A percentile compares a stretch with the other conserved stretches of the same genome.
Conservation (phyloP, 352 stramenopile genomes). For the Phytophthora ramorum region DNA sequence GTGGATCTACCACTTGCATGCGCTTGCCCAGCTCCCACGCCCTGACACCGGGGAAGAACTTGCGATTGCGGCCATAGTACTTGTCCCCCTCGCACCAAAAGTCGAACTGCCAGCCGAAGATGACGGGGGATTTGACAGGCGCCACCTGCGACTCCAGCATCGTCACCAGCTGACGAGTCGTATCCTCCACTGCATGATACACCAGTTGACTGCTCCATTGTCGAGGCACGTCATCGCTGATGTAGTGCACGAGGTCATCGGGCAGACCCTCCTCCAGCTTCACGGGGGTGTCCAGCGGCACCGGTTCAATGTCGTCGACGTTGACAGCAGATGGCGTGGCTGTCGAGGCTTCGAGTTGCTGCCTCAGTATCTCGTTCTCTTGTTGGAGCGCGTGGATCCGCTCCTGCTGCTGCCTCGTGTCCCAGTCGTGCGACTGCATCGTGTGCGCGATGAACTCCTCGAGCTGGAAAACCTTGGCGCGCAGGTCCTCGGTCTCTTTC, state of each 20-base stretch:
- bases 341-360: slow-evolving; percentile 19
- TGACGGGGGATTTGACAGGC: slow-evolving; percentile 48
- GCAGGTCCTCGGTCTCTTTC: slow-evolving; percentile 73
- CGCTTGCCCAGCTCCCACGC: slow-evolving; percentile 62
- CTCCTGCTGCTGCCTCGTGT: slow-evolving; percentile 50
- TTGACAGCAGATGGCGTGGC: background rate
- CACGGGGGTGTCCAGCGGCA: slow-evolving; percentile 28
- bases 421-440: slow-evolving; percentile 63
- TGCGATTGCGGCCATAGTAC: slow-evolving; percentile 65
- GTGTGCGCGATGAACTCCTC: slow-evolving; percentile 72
- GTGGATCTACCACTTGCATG: slow-evolving; percentile 55
- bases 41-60: slow-evolving; percentile 68
- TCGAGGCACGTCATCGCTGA: slow-evolving; percentile 13
- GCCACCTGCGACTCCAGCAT: slow-evolving; percentile 49
- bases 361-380: slow-evolving; percentile 50
- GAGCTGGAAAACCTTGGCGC: slow-evolving; percentile 73
- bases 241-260: slow-evolving; percentile 32
- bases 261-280: slow-evolving; percentile 35
- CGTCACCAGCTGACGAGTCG: slow-evolving; percentile 46
- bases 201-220: slow-evolving; percentile 44
- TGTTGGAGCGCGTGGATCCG: slow-evolving; percentile 49
- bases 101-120: slow-evolving; percentile 72
- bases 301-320: slow-evolving; percentile 32
- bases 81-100: slow-evolving; percentile 60
- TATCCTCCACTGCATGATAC: slow-evolving; percentile 43